These are phyloP conservation scores for Hymenoscyphus repandus DNA, from an alignment of 2,329 filamentous ascomycete species.

Conservation along the genomic window DNA sequence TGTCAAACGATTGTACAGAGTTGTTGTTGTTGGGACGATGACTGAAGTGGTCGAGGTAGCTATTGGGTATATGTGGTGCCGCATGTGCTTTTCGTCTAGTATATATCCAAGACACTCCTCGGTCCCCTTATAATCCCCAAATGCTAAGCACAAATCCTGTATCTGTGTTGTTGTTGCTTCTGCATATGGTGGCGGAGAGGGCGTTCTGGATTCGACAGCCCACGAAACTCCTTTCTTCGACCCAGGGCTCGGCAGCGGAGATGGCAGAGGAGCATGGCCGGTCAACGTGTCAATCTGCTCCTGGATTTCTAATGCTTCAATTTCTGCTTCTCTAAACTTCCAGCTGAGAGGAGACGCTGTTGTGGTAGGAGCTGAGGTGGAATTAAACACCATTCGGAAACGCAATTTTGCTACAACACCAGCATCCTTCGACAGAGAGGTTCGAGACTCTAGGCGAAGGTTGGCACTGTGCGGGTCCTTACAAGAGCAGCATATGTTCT, in stretches of 20 bases:
- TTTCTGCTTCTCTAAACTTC: conserved; percentile 1
- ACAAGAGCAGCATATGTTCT: conserved; percentile 1
- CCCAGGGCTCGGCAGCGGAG: background rate
- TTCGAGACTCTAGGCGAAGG: conserved; percentile 1
- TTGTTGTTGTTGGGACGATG: background rate
- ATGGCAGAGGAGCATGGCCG: background rate
- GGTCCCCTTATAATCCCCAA: background rate
- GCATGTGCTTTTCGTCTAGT: background rate
- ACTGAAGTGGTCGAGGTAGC: background rate
- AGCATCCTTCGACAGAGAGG: background rate
- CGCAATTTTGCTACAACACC: background rate
- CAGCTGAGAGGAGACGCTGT: background rate
- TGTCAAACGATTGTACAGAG: background rate
- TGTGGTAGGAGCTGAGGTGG: background rate
- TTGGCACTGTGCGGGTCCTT: background rate
- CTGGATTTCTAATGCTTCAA: conserved; percentile 1
- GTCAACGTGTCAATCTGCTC: background rate
- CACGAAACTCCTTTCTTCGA: conserved; percentile 2
- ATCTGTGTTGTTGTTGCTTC: background rate
- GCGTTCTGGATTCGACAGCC: background rate
- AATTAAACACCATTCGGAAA: background rate
- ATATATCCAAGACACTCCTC: conserved; percentile 2
- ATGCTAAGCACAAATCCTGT: background rate
- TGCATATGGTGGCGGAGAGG: background rate
- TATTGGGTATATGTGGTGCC: conserved; percentile 3